Evolutionary conservation across 2,329 filamentous ascomycete genomes (phyloP), one percentile per base, ranked within the genome.

Genomic region (Leptographium radiaticola): DNA sequence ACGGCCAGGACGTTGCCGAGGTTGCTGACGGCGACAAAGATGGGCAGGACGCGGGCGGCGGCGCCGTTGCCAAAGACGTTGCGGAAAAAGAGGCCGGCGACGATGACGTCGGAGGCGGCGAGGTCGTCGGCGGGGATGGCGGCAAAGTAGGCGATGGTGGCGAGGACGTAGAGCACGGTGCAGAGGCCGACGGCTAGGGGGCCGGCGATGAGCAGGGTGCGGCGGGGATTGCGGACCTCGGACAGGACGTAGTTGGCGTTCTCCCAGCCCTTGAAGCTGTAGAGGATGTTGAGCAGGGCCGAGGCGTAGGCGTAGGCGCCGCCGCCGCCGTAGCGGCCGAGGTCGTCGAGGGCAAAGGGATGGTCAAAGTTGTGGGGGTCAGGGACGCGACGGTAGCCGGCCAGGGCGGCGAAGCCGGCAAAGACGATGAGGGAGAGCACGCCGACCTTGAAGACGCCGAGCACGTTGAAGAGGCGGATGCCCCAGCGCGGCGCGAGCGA

Each of bases 91-190:
- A 71, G 70, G 0, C 75, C 77, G 0, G 78, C 78, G 3, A 80
- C 72, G 2, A 79, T 72, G 18, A 74, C 71, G 25, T 76, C 77
- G 0, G 75, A 75, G 2, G 67, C 64, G 12, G 72, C 65, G 57
- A 83, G 76, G 55, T 80, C 74, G 9, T 76, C 71, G 55, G 74
- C 74, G 11, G 76, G 74, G 1, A 81, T 76, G 13, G 75, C 77
- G 6, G 76, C 72, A 60, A 81, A 80, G 63, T 80, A 81, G 31
- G 77, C 75, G 33, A 79, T 69, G 61, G 79, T 80, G 62, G 74
- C 71, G 40, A 79, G 67, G 64, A 80, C 74, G 62, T 81, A 81
- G 1, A 77, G 64, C 20, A 77, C 62, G 0, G 74, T 73, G 30
- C 79, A 75, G 13, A 74, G 68, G n/a, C 67, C 65, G 9, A 82